Evolutionary conservation across 164 flowering plant species (phyloP), one percentile per base, ranked within the genome.

Genomic region (Taxillus chinensis): DNA sequence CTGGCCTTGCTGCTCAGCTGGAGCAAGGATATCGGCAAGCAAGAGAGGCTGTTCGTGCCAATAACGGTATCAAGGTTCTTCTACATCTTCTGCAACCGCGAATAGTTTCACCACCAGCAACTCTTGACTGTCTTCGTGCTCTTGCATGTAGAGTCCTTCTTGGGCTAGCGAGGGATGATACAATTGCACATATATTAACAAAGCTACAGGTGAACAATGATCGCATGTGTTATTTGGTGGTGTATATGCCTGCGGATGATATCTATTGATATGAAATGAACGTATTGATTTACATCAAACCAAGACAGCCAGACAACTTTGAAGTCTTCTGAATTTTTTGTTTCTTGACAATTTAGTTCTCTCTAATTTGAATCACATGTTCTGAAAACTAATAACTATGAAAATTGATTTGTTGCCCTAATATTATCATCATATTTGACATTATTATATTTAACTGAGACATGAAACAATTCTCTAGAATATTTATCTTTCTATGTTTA

Each of bases 131-230:
- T 67, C 78, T 93, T 16, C 96, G 99, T 48, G 99, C 99, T 66
- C 92, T 93, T 53, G 95, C 95, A 41, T 93, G 99, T 70, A 84
- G 96, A 15, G 97, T 89, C 55, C 74, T 93, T 63, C 97, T 93
- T 80, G 98, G 98, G 62, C 75, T 93, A 71, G 96, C 98, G 27
- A 88, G 98, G 80, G 98, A 93, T 76, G 90, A 83, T 59, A 69
- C 95, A 41, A 90, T 93, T 79, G 98, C 98, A 43, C 96, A 89
- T 66, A 90, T 88, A 72, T 73, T 93, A 74, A 93, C 96, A 48
- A 93, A 87, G 71, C 97, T 93, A 68, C 96, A 93, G 91, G 98
- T 93, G 56, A 59, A 68, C 41, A 27, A 27, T 27, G 45, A 13
- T 52, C 37, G 3, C 37, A 50, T 39, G 8, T n/a, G n/a, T 48